phyloP scores from a whole-genome alignment of 768 basidiomycete species.

The Rhizopogon rudus region DNA sequence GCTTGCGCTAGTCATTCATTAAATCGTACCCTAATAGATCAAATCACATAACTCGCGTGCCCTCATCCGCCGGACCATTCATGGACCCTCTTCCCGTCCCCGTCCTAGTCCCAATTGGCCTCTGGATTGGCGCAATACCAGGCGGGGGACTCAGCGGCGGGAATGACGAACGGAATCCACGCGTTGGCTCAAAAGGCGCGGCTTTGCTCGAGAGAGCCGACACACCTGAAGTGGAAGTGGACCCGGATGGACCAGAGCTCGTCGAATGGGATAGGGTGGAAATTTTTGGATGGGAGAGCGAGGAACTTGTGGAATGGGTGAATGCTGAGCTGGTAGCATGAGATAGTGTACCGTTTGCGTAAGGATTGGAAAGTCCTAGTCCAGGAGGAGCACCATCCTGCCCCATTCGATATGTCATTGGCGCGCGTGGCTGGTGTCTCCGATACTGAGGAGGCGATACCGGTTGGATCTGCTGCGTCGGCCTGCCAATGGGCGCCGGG shows the following conservation, averaged over 20 bases:
- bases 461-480: constrained; percentile 4
- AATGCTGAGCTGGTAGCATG: constrained; percentile 1
- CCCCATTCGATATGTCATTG: constrained; percentile 13
- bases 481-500: constrained; percentile 25
- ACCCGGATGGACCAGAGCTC: not conserved
- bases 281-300: constrained; percentile 6
- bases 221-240: constrained; percentile 7
- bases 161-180: constrained; percentile 17
- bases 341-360: not conserved
- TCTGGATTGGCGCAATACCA: not conserved
- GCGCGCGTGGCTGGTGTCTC: constrained; percentile 24
- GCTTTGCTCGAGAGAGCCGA: constrained; percentile 51
- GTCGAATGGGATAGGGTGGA: constrained; percentile 23
- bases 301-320: constrained; percentile 2
- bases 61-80: no score
- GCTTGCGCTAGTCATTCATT: no score
- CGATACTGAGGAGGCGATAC: constrained; percentile 22
- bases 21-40: no score
- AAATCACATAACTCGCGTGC: no score
- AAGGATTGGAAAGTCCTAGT: constrained; percentile 8
- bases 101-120: not conserved
- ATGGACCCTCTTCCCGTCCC: no score
- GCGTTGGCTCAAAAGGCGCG: constrained; percentile 48
- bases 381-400: constrained; percentile 9
- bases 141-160: constrained; percentile 14